Evolutionary conservation across 2,329 filamentous ascomycete genomes (phyloP).

Genomic region (Botrytis squamosa): DNA sequence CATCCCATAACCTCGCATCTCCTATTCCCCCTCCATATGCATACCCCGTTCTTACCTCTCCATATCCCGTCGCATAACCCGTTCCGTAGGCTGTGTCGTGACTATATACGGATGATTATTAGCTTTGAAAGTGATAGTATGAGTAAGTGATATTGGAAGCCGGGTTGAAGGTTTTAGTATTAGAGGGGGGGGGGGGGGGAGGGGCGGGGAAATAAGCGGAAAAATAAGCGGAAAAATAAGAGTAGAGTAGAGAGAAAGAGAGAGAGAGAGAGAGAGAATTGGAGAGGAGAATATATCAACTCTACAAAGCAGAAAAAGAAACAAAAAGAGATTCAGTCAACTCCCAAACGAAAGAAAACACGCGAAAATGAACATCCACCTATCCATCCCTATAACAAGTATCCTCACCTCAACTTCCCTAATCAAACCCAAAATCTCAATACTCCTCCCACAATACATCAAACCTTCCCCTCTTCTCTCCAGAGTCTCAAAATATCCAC

Average conservation of each 20-base stretch:
- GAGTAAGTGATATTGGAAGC: no score
- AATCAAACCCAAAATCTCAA: not conserved
- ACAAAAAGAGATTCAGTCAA: not conserved
- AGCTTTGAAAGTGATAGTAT: not conserved
- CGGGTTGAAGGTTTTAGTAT: no score
- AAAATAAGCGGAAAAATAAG: no score
- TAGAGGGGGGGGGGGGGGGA: no score
- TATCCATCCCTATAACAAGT: not conserved
- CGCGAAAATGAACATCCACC: not conserved
- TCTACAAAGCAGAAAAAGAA: not conserved
- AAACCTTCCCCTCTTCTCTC: not conserved
- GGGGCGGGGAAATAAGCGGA: no score
- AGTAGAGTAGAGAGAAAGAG: no score
- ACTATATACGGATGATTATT: not conserved
- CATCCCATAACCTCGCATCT: constrained; percentile 1
- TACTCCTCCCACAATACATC: no score
- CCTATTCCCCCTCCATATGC: not conserved
- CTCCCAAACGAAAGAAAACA: not conserved
- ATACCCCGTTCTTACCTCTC: not conserved
- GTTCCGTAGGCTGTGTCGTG: not conserved
- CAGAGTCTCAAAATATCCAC: no score
- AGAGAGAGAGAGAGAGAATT: not conserved
- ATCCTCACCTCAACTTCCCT: not conserved
- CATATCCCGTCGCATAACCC: not conserved
- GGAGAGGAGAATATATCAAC: not conserved